These are phyloP conservation scores for Pleurotus cornucopiae DNA, from an alignment of 768 basidiomycete genomes.

Conservation along the genomic window DNA sequence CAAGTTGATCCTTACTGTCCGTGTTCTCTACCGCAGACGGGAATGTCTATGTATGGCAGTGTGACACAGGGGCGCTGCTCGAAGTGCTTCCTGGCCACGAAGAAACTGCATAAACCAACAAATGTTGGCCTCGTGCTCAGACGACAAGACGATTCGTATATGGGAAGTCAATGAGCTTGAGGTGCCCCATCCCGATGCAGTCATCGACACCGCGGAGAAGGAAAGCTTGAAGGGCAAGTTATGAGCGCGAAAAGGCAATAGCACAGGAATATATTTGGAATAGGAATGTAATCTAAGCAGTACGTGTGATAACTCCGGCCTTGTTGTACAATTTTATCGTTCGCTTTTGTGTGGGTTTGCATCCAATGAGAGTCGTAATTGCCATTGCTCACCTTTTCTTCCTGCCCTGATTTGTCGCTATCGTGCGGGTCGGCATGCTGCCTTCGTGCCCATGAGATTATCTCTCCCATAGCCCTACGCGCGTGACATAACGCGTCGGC, in stretches of 20 bases:
- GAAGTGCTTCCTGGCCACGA: conserved; percentile 83
- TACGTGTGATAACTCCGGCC: not conserved
- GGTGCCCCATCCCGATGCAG: conserved; percentile 5
- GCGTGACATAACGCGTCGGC: not conserved
- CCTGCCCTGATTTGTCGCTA: not conserved
- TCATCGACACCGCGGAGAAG: conserved; percentile 36
- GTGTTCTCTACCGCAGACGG: conserved; percentile 52
- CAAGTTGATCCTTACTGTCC: not conserved
- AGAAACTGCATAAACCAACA: conserved; percentile 78
- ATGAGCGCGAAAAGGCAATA: conserved; percentile 39
- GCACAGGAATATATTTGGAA: conserved; percentile 16
- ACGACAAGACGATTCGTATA: conserved; percentile 86
- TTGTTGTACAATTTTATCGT: not conserved
- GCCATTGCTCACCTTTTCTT: conserved; percentile 2
- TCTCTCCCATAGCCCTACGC: not conserved
- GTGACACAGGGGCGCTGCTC: conserved; percentile 76
- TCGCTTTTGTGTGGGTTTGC: not conserved
- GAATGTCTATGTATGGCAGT: conserved; percentile 94
- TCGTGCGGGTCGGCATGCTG: too few species aligned
- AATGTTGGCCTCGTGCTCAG: conserved; percentile 96
- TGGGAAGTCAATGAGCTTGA: conserved; percentile 59
- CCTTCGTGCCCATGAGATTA: too few species aligned
- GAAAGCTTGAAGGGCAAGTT: conserved; percentile 54
- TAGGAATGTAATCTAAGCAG: conserved; percentile 2
- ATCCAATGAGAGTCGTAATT: not conserved